Percentiles rank a stretch among this genome's conserved stretches.
Evolutionary conservation across 2,329 filamentous ascomycete species (phyloP).

Genomic region (Colletotrichum navitas): DNA sequence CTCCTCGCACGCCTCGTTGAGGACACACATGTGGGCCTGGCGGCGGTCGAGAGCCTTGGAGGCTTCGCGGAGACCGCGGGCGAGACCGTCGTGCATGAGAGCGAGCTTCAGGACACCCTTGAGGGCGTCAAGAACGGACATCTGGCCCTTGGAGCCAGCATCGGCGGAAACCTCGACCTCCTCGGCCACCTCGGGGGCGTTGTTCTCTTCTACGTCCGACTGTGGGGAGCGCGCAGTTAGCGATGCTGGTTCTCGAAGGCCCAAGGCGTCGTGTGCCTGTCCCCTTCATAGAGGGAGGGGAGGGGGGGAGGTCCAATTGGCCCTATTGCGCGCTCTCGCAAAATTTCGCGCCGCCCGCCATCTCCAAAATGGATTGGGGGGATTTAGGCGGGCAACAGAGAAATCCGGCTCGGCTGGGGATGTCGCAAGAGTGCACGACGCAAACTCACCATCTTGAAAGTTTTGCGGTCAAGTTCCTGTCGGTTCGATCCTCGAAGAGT

Average conservation of each 20-base stretch:
- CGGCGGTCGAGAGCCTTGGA: conserved; percentile 98
- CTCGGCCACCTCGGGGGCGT: conserved; percentile 82
- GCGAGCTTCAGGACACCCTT: conserved; percentile 99
- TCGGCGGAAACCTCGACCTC: conserved; percentile 98
- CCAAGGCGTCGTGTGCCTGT: not conserved
- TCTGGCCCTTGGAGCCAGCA: conserved; percentile 88
- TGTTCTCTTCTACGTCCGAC: conserved; percentile 99
- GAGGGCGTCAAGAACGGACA: conserved; percentile 97
- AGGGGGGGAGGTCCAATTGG: conserved; percentile 8
- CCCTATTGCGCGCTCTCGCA: not conserved
- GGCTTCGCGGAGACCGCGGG: conserved; percentile 97
- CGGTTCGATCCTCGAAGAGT: conserved; percentile 78
- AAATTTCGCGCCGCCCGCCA: not conserved
- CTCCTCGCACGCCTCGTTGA: conserved; percentile 99
- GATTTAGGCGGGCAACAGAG: not conserved
- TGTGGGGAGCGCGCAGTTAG: conserved; percentile 55
- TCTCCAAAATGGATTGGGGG: not conserved
- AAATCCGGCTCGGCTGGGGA: not conserved
- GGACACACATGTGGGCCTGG: conserved; percentile 99
- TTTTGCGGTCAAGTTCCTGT: conserved; percentile 62
- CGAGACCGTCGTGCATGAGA: conserved; percentile 99
- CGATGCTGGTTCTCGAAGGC: conserved; percentile 11
- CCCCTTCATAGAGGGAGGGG: not conserved
- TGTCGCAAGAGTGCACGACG: not conserved
- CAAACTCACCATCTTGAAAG: conserved; percentile 71